Base-by-base conservation (phyloP, 345 rosid species). In the Fremontodendron californicum region DNA sequence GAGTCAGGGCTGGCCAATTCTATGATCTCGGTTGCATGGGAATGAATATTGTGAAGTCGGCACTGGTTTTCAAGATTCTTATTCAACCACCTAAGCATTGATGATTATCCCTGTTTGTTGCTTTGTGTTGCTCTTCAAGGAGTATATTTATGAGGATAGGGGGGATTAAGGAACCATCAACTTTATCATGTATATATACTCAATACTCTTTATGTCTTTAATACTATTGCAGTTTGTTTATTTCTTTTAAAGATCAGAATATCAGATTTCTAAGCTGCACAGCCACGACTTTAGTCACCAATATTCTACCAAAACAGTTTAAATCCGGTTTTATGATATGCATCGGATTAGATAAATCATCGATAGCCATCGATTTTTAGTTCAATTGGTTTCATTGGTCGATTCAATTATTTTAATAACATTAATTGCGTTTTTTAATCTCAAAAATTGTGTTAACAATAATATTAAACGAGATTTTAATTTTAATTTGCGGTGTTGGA, bases 1-100 rank as follows among this genome's bases (percentile, higher is more conserved):
- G 96, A 91, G 71, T 92, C 96, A 0, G 97, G 96, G 35, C 89
- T 96, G 46, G 98, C 97, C 77, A 94, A 92, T 90, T 89, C 98
- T 15, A 92, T 96, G 87, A 85, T 94, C 51, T 86, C 87, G 0
- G 88, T 93, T 79, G 83, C 93, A 66, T 91, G 90, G 94, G 94
- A 87, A 73, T 90, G 88, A 90, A 75, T 39, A 23, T 2, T 7
- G 31, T 0, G n/a, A 43, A 29, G 67, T 31, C 19, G 15, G 10
- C 35, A 23, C 9, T 2, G 25, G 29, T 16, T 9, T 37, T 7
- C 12, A 18, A 71, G 39, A 35, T 57, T 65, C 69, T 76, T n/a
- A n/a, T 76, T 42, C 31, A 73, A 46, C 43, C n/a, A 51, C 55
- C 75, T 27, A n/a, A 39, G 55, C 19, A 3, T 19, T 18, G 29